These are phyloP conservation scores for Chlamydomonas reinhardtii DNA, from an alignment of 163 green algal genomes.

Conservation along the genomic window DNA sequence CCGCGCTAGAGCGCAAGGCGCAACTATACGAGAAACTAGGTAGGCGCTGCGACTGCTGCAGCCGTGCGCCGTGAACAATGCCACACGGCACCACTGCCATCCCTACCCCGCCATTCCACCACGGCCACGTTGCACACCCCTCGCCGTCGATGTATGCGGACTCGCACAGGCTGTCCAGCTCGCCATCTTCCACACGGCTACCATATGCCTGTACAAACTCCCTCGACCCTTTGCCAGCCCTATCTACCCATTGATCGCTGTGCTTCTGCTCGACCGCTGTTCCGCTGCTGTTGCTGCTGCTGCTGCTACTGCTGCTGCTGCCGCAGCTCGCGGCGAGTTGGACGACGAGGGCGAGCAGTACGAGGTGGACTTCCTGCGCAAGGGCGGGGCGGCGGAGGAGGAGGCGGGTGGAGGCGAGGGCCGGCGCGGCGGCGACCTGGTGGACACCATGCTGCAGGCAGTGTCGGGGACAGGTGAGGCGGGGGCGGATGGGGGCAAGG, in stretches of 20 bases:
- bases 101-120: no score
- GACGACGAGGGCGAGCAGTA: slow-evolving; percentile 50
- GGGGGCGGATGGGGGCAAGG: neutral
- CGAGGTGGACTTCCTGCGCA: slow-evolving; percentile 61
- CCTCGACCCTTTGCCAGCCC: no score
- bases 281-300: no score
- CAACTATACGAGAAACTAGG: slow-evolving; percentile 69
- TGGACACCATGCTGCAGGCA: slow-evolving; percentile 39
- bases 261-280: no score
- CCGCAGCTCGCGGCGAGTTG: slow-evolving; percentile 40
- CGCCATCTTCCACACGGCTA: no score
- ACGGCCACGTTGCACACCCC: no score
- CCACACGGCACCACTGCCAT: no score
- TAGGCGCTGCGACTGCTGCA: neutral
- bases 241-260: no score
- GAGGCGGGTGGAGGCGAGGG: neutral
- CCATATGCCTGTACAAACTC: no score
- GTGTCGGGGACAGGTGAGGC: slow-evolving; percentile 40
- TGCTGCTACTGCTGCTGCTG: neutral
- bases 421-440: neutral
- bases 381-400: neutral
- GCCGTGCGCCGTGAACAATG: neutral
- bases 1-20: slow-evolving; percentile 70
- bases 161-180: no score
- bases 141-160: no score